phyloP scores from a whole-genome alignment of 305 asterid genomes.

The Fraxinus xanthoxyloides region DNA sequence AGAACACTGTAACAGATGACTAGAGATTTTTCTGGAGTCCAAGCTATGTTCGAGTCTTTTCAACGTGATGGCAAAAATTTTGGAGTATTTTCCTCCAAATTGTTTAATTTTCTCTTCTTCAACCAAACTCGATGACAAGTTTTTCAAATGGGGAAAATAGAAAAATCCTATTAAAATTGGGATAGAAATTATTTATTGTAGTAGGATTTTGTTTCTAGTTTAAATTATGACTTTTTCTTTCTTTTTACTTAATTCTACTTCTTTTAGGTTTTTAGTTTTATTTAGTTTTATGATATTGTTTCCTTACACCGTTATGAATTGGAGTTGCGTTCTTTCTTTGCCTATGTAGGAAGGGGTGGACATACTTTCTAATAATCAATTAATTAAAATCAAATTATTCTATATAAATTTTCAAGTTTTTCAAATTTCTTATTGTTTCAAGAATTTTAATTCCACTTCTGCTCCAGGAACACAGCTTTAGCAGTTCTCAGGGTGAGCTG shows the following conservation, averaged over 20 bases:
- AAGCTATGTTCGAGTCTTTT: background rate
- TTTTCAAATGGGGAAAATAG: background rate
- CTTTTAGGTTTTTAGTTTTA: background rate
- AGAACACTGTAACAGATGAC: background rate
- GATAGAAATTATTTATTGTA: background rate
- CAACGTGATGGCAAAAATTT: background rate
- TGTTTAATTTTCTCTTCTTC: background rate
- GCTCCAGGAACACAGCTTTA: background rate
- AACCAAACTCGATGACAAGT: background rate
- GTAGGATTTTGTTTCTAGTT: background rate
- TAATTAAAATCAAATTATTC: background rate
- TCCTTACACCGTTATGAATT: background rate
- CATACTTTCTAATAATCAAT: background rate
- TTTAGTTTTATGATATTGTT: background rate
- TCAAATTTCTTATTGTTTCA: background rate
- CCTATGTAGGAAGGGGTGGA: background rate
- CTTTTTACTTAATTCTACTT: background rate
- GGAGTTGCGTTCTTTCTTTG: background rate
- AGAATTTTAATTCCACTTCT: background rate
- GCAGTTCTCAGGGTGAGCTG: background rate
- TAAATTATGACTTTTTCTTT: background rate
- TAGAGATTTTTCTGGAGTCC: background rate
- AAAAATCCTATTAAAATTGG: background rate
- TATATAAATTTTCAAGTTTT: background rate
- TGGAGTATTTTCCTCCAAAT: background rate